Base-by-base conservation (phyloP, 805 yeast species). In the Debaryomyces hansenii region DNA sequence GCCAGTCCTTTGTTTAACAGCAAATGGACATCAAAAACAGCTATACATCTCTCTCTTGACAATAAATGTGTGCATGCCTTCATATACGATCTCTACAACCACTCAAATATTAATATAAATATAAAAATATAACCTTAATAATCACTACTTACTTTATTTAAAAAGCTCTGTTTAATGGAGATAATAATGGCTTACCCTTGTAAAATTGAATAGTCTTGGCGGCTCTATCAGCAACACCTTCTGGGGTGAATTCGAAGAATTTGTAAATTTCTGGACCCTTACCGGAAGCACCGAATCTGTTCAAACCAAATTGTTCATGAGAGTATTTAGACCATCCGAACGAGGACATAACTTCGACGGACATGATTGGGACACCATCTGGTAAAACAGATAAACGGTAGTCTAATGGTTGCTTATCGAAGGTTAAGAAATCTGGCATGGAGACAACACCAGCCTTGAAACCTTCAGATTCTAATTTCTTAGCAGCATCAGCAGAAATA, bases 201-300 rank as follows among this genome's bases (percentile, higher is more conserved):
- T 85, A 94, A 80, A 82, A 90, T 54, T 82, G 79, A 61, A 87
- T 74, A 53, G 91, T 85, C 77, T 85, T 83, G 57, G 75, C 72
- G 55, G 90, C 97, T 74, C 91, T 89, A 62, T 81, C 76, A 61
- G 95, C 92, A 69, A 94, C 78, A 57, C 96, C 97, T 69, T 89
- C 97, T 53, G 92, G 85, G 46, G 96, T 90, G 79, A 94, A 94
- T 57, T 81, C 96, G 60, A 92, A 88, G 77, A 64, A 75, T 72
- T 88, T 82, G 85, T 84, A 94, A 52, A 92, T 80, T 53, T 87
- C 89, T 48, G 74, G 71, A 65, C 85, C 94, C 69, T 88, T 87
- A 69, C 96, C 99, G 50, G 97, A 90, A 52, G 91, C 94, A 81
- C 99, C 99, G 67, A 94, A 94, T 77, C 89, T 83, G 82, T 90